These are phyloP conservation scores for Penicillium brasilianum DNA, from an alignment of 2,329 filamentous ascomycete genomes.

Conservation along the genomic window DNA sequence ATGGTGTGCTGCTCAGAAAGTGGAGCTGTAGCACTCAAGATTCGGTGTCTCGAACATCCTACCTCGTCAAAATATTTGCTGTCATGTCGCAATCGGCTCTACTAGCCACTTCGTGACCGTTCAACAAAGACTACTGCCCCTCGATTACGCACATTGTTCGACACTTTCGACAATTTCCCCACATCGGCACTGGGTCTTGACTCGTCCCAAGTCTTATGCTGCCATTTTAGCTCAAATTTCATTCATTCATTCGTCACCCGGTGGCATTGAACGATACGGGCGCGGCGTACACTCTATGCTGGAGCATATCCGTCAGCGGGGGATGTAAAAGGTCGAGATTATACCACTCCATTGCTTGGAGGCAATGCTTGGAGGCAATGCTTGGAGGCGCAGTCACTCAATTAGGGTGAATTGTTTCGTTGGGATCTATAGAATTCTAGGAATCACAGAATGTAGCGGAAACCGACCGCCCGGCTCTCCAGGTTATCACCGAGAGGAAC, in stretches of 20 bases:
- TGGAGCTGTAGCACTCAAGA: background rate
- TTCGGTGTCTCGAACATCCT: background rate
- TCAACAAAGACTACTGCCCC: conserved; percentile 22
- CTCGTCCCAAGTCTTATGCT: conserved; percentile 17
- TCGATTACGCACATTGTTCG: conserved; percentile 6
- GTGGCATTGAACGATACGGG: conserved; percentile 19
- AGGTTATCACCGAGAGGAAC: background rate
- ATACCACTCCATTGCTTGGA: conserved; percentile 57
- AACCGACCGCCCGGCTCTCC: background rate
- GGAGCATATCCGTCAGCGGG: conserved; percentile 55
- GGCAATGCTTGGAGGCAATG: too few species aligned
- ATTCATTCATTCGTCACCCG: conserved; percentile 12
- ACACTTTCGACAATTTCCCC: conserved; percentile 14
- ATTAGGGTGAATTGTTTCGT: background rate
- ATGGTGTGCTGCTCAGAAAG: background rate
- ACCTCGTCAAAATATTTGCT: background rate
- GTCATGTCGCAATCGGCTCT: background rate
- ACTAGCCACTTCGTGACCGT: background rate
- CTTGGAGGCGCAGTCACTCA: conserved; percentile 55
- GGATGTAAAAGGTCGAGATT: conserved; percentile 53
- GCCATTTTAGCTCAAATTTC: conserved; percentile 25
- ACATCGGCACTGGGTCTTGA: conserved; percentile 11
- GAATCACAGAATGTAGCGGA: conserved; percentile 1
- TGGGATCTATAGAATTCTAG: background rate
- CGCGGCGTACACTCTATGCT: conserved; percentile 36